A percentile compares a stretch with the other conserved stretches of the same genome.
Conservation (phyloP, 495 filamentous ascomycete genomes). For the Penicilliopsis zonata region DNA sequence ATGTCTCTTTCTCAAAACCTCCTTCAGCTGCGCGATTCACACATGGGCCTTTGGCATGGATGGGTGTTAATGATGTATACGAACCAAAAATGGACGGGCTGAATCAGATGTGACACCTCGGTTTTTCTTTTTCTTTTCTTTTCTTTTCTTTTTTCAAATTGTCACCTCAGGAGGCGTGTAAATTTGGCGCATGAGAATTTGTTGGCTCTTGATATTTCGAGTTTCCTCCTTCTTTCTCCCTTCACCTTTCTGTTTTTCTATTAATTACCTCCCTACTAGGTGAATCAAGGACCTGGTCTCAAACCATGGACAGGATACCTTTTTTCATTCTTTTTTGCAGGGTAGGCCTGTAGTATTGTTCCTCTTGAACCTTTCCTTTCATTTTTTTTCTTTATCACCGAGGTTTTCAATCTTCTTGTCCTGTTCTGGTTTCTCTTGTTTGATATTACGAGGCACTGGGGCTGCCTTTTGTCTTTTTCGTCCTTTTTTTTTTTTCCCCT, state of each 20-base stretch:
- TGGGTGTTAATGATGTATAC: constrained; percentile 34
- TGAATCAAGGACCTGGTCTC: too few species aligned
- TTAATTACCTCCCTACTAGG: too few species aligned
- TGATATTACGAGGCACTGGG: constrained; percentile 7
- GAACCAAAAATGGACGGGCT: constrained; percentile 27
- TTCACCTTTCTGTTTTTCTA: constrained; percentile 10
- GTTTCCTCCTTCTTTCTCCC: constrained; percentile 14
- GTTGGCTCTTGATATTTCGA: too few species aligned
- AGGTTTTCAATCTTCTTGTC: too few species aligned
- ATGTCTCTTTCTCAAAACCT: constrained; percentile 8
- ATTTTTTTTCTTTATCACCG: constrained; percentile 3
- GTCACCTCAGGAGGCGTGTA: constrained; percentile 19
- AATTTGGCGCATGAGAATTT: constrained; percentile 22
- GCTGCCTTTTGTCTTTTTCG: constrained; percentile 1
- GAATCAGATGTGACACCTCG: constrained; percentile 17
- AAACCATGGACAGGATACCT: too few species aligned
- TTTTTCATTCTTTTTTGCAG: too few species aligned
- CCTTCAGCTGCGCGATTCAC: constrained; percentile 15
- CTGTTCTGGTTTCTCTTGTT: constrained; percentile 8
- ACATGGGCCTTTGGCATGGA: constrained; percentile 24
- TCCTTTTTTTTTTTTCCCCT: constrained; percentile 3
- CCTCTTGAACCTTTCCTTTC: constrained; percentile 2
- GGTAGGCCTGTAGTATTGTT: constrained; percentile 5
- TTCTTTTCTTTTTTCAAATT: too few species aligned
- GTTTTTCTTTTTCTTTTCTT: constrained; percentile 17